A percentile compares a stretch with the other conserved stretches of the same genome.
Evolutionary conservation across 75 land plant genomes (phyloP).

Genomic region (Isoetes taiwanensis): DNA sequence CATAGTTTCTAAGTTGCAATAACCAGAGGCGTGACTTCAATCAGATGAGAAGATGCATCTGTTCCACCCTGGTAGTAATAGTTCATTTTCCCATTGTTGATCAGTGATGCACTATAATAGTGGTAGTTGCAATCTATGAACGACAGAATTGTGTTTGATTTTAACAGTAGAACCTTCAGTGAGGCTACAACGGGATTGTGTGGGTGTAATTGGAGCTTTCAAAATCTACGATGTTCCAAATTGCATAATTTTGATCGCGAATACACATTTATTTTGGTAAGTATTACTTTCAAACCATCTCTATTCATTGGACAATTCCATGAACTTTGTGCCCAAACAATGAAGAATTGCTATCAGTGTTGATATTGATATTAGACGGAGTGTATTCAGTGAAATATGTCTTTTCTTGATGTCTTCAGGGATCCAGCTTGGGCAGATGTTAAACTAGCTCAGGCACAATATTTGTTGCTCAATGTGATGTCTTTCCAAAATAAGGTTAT

Average conservation of each 20-base stretch:
- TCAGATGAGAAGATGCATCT: no score
- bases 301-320: not conserved
- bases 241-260: constrained; percentile 53
- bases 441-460: constrained; percentile 82
- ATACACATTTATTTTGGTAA: constrained; percentile 90
- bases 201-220: constrained; percentile 78
- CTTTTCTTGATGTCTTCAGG: constrained; percentile 47
- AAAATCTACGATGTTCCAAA: constrained; percentile 35
- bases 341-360: not conserved
- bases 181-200: constrained; percentile 82
- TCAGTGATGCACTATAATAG: no score
- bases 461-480: constrained; percentile 48
- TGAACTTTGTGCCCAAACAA: not conserved
- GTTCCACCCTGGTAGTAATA: no score
- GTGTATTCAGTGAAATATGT: not conserved
- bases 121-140: no score
- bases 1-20: no score
- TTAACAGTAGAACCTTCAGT: constrained; percentile 81
- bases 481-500: constrained; percentile 31
- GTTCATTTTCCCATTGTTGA: no score
- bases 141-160: no score
- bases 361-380: not conserved
- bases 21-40: no score
- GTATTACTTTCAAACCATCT: not conserved
- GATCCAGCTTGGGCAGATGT: constrained; percentile 94